Conservation (phyloP, 805 yeast genomes). For the Candida coleopterorum region DNA sequence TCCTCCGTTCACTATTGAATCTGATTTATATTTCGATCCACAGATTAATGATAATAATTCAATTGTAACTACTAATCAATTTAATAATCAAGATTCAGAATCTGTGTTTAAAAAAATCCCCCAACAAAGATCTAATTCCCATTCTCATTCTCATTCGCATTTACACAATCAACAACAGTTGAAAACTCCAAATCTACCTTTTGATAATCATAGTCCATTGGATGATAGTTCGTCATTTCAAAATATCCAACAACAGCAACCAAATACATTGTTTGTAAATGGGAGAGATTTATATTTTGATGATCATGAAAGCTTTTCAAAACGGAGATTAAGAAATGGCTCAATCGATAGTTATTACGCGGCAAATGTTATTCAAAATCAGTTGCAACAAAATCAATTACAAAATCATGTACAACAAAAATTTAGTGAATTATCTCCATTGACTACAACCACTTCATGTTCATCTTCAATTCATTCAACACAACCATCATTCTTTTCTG, state of each 20-base stretch:
- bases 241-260: conserved; percentile 1
- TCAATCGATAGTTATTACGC: conserved; percentile 17
- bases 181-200: conserved; percentile 4
- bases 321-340: conserved; percentile 11
- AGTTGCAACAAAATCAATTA: conserved; percentile 4
- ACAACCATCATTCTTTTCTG: conserved; percentile 41
- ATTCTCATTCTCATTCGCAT: conserved; percentile 2
- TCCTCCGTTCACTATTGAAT: conserved; percentile 34
- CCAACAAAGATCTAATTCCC: conserved; percentile 3
- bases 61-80: conserved; percentile 5
- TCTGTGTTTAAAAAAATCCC: conserved; percentile 8
- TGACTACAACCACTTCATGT: conserved; percentile 40
- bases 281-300: conserved; percentile 5
- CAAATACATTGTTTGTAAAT: conserved; percentile 3
- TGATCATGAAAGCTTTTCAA: conserved; percentile 5
- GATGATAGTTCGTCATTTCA: conserved; percentile 11
- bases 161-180: conserved; percentile 4
- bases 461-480: conserved; percentile 37
- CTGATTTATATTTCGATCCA: conserved; percentile 23
- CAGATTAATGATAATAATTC: conserved; percentile 8
- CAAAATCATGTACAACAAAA: neutral
- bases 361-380: conserved; percentile 9
- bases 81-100: conserved; percentile 7
- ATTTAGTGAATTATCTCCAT: conserved; percentile 31
- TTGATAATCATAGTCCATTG: conserved; percentile 9